Conservation (phyloP, 2,329 filamentous ascomycete species). For the Aureobasidium sp. region DNA sequence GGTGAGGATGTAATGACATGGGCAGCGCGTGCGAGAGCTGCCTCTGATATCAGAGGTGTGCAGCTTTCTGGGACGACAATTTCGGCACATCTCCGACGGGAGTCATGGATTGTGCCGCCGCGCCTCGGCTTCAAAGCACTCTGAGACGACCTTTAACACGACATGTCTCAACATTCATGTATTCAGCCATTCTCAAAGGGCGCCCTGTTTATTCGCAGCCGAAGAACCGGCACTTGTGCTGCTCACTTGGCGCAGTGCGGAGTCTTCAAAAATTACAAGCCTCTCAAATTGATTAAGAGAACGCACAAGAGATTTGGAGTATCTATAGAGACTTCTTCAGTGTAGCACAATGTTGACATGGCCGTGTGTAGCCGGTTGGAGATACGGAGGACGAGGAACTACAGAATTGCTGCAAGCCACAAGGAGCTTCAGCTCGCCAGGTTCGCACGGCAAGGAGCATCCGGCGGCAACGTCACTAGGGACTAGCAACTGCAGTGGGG, state of each 20-base stretch:
- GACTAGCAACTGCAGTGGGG: neutral
- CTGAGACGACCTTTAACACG: slow-evolving; percentile 5
- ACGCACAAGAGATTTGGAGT: neutral
- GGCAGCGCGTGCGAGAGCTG: neutral
- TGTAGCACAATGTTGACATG: neutral
- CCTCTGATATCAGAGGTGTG: slow-evolving; percentile 3
- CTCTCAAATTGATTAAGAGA: neutral
- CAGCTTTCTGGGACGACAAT: slow-evolving; percentile 5
- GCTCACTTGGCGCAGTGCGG: neutral
- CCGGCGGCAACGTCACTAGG: neutral
- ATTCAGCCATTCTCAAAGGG: neutral
- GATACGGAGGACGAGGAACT: neutral
- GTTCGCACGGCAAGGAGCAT: neutral
- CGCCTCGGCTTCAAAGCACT: neutral
- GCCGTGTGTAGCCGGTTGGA: neutral
- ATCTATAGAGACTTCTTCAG: neutral
- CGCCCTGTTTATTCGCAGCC: neutral
- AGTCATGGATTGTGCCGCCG: neutral
- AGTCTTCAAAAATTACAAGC: neutral
- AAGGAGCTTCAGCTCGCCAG: slow-evolving; percentile 5
- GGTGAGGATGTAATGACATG: neutral
- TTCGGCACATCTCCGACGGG: slow-evolving; percentile 1
- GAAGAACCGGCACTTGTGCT: neutral
- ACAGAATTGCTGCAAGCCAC: neutral
- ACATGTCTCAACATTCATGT: neutral